Percentiles rank a stretch among this genome's conserved stretches.
phyloP scores from a whole-genome alignment of 257 asterid species.

The Solanum chiquidenum region DNA sequence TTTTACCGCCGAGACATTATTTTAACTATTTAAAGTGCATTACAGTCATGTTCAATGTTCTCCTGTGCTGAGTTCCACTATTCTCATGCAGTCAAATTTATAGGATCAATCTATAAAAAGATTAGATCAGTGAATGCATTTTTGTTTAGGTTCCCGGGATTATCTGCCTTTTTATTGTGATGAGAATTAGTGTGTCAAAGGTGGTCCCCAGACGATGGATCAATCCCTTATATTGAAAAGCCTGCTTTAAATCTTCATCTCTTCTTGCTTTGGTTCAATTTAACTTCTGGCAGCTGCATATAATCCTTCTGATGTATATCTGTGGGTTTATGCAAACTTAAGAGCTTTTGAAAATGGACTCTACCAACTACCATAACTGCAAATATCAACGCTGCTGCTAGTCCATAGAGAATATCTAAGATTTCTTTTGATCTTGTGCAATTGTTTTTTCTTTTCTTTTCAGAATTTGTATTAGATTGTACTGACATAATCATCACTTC shows the following conservation, averaged over 20 bases:
- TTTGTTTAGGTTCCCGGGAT: background rate
- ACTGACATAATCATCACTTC: background rate
- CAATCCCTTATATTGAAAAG: background rate
- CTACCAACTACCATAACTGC: background rate
- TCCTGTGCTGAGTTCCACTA: background rate
- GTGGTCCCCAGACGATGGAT: background rate
- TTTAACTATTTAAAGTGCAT: background rate
- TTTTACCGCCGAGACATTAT: background rate
- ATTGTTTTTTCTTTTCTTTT: background rate
- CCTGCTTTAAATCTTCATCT: background rate
- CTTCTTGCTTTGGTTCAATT: background rate
- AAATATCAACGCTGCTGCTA: background rate
- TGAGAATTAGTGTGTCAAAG: background rate
- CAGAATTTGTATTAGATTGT: background rate
- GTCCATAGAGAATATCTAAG: background rate
- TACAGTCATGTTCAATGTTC: background rate
- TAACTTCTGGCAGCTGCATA: background rate
- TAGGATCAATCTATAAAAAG: background rate
- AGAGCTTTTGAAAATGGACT: background rate
- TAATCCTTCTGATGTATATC: background rate
- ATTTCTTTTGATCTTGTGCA: background rate
- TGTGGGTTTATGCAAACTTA: background rate
- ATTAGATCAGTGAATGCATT: background rate
- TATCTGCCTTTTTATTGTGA: background rate
- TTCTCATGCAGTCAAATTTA: background rate